Evolutionary conservation across 2,329 filamentous ascomycete species (phyloP).

Genomic region (Colletotrichum sojae): DNA sequence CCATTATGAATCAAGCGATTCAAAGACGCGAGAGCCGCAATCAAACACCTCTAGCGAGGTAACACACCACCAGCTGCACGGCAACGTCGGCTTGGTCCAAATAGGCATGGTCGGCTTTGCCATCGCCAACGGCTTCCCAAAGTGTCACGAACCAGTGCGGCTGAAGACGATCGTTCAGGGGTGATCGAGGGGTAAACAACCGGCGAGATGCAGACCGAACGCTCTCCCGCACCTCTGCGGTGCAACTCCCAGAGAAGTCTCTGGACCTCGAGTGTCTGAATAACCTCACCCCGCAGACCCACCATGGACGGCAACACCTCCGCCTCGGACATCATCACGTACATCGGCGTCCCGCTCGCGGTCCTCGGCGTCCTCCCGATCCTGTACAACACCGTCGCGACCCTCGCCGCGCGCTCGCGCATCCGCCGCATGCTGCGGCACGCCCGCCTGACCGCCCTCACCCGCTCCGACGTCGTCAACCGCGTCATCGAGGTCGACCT

Average conservation of each 20-base stretch:
- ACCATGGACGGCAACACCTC: constrained; percentile 1
- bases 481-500: constrained; percentile 77
- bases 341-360: constrained; percentile 62
- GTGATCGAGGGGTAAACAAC: neutral
- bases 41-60: neutral
- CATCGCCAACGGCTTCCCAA: constrained; percentile 31
- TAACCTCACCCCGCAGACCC: neutral
- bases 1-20: too few relatives aligned
- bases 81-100: constrained; percentile 11
- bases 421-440: constrained; percentile 71
- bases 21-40: neutral
- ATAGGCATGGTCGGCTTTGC: neutral
- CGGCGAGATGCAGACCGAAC: neutral
- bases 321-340: constrained; percentile 35
- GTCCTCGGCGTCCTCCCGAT: constrained; percentile 74
- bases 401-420: constrained; percentile 71
- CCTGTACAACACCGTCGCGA: constrained; percentile 74
- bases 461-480: constrained; percentile 75
- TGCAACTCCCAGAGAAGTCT: neutral
- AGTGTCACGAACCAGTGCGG: constrained; percentile 29
- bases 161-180: constrained; percentile 27
- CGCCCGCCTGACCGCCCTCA: constrained; percentile 71
- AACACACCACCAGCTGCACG: neutral
- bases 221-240: neutral
- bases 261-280: constrained; percentile 10